These are phyloP conservation scores for Irpex lacteus DNA, from an alignment of 1,284 basidiomycete species.

Conservation along the genomic window DNA sequence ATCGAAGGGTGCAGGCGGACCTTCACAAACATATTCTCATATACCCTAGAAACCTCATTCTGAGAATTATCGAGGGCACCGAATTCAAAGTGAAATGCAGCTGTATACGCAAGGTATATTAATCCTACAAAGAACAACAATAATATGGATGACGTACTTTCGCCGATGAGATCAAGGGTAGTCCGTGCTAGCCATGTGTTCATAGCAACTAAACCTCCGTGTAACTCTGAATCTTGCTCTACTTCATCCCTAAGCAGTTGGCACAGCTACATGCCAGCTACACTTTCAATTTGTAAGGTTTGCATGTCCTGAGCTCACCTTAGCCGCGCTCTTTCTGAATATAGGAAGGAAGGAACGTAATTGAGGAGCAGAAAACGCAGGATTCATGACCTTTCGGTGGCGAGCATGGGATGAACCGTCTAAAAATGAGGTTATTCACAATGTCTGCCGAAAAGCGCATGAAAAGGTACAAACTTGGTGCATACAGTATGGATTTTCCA, in stretches of 20 bases:
- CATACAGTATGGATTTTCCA: conserved; percentile 22
- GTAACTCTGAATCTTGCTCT: conserved; percentile 11
- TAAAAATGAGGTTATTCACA: neutral
- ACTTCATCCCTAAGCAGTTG: conserved; percentile 7
- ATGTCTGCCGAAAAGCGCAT: neutral
- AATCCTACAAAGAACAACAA: neutral
- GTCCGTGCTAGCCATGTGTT: conserved; percentile 10
- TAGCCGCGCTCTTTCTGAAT: conserved; percentile 15
- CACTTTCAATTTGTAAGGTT: neutral
- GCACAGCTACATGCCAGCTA: conserved; percentile 6
- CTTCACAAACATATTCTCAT: conserved; percentile 25
- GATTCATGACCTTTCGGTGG: conserved; percentile 29
- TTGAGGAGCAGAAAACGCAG: conserved; percentile 23
- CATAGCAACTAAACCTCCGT: neutral
- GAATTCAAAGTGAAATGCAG: conserved; percentile 28
- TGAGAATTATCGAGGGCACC: conserved; percentile 25
- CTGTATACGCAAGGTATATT: neutral
- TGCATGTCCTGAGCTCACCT: neutral
- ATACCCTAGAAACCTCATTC: conserved; percentile 22
- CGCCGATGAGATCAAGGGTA: conserved; percentile 12
- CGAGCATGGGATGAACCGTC: conserved; percentile 22
- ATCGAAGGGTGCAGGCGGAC: neutral
- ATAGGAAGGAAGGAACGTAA: conserved; percentile 21
- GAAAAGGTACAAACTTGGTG: conserved; percentile 14
- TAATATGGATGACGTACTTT: neutral